Percentiles rank a stretch among this genome's conserved stretches.
Evolutionary conservation across 768 basidiomycete genomes (phyloP).

Genomic region (Boletus vermiculosoides): DNA sequence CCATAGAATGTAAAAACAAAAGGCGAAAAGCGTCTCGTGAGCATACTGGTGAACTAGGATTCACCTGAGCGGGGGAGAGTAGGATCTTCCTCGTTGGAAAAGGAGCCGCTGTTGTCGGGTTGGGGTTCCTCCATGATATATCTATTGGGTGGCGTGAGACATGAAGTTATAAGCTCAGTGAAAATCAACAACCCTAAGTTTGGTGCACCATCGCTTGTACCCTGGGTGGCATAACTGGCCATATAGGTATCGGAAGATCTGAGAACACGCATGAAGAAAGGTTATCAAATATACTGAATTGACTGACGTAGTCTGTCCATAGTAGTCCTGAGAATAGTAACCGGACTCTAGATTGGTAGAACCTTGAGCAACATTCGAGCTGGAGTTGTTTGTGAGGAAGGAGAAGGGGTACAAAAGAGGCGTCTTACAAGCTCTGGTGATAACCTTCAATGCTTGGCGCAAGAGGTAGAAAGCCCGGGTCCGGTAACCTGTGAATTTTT

Average conservation of each 20-base stretch:
- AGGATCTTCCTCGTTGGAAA: slow-evolving; percentile 3
- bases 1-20: background rate
- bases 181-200: slow-evolving; percentile 17
- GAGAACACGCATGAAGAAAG: slow-evolving; percentile 1
- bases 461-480: background rate
- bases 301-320: slow-evolving; percentile 15
- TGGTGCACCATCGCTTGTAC: background rate
- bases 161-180: background rate
- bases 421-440: slow-evolving; percentile 17
- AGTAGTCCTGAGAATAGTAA: slow-evolving; percentile 9
- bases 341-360: background rate
- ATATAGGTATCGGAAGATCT: slow-evolving; percentile 4
- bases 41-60: slow-evolving; percentile 8
- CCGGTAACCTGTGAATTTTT: slow-evolving; percentile 7
- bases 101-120: background rate
- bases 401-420: background rate
- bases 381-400: slow-evolving; percentile 7
- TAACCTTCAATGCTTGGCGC: slow-evolving; percentile 3
- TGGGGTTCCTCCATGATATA: slow-evolving; percentile 5
- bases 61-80: slow-evolving; percentile 2
- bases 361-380: slow-evolving; percentile 7
- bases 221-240: background rate
- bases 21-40: background rate
- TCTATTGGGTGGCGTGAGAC: slow-evolving; percentile 18
- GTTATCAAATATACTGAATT: background rate